These are phyloP conservation scores for Xylaria arbuscula DNA, from an alignment of 2,329 filamentous ascomycete species.

Conservation along the genomic window DNA sequence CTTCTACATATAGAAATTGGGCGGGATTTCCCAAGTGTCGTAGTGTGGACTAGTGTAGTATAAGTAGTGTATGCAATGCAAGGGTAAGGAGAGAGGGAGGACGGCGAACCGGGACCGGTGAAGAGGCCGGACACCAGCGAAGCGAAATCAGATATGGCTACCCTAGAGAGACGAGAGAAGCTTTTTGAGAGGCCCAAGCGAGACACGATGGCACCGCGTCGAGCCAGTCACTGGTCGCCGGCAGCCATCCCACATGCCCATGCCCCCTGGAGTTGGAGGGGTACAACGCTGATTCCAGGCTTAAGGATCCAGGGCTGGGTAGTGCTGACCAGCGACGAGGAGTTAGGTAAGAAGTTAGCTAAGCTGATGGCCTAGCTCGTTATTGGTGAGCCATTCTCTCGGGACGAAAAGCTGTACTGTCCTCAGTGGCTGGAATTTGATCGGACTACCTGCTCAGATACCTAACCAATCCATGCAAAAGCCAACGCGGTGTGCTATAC, in stretches of 20 bases:
- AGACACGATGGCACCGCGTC: constrained; percentile 32
- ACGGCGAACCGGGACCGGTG: constrained; percentile 24
- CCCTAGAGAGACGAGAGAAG: constrained; percentile 25
- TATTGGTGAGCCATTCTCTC: constrained; percentile 40
- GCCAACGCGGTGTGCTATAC: constrained; percentile 9
- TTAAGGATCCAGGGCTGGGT: constrained; percentile 31
- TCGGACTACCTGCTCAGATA: neutral
- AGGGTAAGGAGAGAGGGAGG: constrained; percentile 18
- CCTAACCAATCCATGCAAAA: constrained; percentile 21
- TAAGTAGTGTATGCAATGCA: constrained; percentile 15
- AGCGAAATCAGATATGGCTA: constrained; percentile 32
- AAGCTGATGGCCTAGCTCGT: constrained; percentile 28
- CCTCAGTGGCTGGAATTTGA: constrained; percentile 1
- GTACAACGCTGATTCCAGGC: constrained; percentile 32
- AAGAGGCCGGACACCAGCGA: constrained; percentile 27
- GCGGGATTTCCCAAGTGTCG: constrained; percentile 28
- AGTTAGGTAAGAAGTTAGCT: constrained; percentile 16
- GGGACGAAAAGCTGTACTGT: constrained; percentile 31
- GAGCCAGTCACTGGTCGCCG: constrained; percentile 30
- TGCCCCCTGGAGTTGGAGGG: constrained; percentile 21
- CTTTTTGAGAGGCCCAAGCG: constrained; percentile 34
- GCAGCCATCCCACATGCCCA: constrained; percentile 16
- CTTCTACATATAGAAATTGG: constrained; percentile 30
- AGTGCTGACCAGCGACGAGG: constrained; percentile 32
- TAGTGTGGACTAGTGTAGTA: neutral